A percentile compares a stretch with the other conserved stretches of the same genome.
Evolutionary conservation across 2,329 filamentous ascomycete genomes (phyloP).

Genomic region (Cladosporium sp.): DNA sequence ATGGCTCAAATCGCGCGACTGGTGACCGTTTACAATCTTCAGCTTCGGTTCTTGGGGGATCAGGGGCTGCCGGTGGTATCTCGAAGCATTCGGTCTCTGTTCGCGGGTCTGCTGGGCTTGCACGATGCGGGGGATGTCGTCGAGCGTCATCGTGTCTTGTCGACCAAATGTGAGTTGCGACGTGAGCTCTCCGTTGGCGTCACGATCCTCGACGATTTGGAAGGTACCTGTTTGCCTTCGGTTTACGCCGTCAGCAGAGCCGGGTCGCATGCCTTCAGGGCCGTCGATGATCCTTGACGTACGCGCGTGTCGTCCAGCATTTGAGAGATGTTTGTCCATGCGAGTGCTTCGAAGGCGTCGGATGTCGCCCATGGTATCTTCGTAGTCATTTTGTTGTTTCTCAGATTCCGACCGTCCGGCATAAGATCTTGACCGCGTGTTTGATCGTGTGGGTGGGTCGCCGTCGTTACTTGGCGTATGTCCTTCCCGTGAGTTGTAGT

Average conservation of each 20-base stretch:
- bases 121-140: conserved; percentile 94
- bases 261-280: conserved; percentile 71
- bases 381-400: conserved; percentile 70
- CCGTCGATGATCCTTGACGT: conserved; percentile 92
- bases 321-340: conserved; percentile 90
- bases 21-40: conserved; percentile 68
- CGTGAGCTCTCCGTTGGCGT: conserved; percentile 63
- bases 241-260: conserved; percentile 61
- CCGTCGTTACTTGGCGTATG: conserved; percentile 51
- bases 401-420: conserved; percentile 61
- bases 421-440: conserved; percentile 73
- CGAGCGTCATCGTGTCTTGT: conserved; percentile 86
- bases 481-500: conserved; percentile 67
- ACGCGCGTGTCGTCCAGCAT: conserved; percentile 85
- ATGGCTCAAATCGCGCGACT: conserved; percentile 67
- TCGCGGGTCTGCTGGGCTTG: conserved; percentile 94
- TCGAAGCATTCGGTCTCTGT: conserved; percentile 78
- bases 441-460: conserved; percentile 57
- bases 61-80: conserved; percentile 69
- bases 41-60: conserved; percentile 67
- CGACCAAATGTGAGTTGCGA: conserved; percentile 85
- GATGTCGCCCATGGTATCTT: conserved; percentile 95
- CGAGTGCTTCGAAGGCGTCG: conserved; percentile 87
- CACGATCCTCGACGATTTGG: conserved; percentile 78
- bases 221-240: conserved; percentile 53